A percentile compares a stretch with the other conserved stretches of the same genome.
These are phyloP conservation scores for Colletotrichum melonis DNA, from an alignment of 2,329 filamentous ascomycete species.

Conservation along the genomic window DNA sequence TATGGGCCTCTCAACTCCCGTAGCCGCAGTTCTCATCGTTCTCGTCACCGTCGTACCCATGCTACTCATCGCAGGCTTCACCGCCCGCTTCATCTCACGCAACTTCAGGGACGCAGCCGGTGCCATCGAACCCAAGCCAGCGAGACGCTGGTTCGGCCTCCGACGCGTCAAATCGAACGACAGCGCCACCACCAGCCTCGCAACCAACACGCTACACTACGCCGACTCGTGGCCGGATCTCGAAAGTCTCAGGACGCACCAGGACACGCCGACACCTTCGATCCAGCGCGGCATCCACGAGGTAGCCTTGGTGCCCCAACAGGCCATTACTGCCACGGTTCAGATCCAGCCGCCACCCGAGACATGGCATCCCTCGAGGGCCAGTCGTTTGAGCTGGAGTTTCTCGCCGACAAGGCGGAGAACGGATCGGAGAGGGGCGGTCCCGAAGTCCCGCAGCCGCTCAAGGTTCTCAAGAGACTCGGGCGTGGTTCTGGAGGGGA, in stretches of 20 bases:
- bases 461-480: constrained; percentile 61
- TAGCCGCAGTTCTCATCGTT: constrained; percentile 23
- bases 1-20: constrained; percentile 25
- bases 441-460: constrained; percentile 53
- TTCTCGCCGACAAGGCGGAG: constrained; percentile 41
- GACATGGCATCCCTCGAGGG: constrained; percentile 49
- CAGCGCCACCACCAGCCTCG: constrained; percentile 5
- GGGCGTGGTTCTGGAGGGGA: constrained; percentile 11
- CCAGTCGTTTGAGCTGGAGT: constrained; percentile 44
- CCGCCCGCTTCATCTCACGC: constrained; percentile 27
- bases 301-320: background rate
- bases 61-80: background rate
- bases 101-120: constrained; percentile 31
- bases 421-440: constrained; percentile 21
- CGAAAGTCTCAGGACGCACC: constrained; percentile 40
- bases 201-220: background rate
- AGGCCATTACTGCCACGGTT: background rate
- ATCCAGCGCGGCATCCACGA: background rate
- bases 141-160: constrained; percentile 21
- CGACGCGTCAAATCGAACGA: background rate
- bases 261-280: constrained; percentile 15
- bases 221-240: constrained; percentile 49
- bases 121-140: constrained; percentile 9
- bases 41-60: constrained; percentile 17
- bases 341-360: background rate